Evolutionary conservation across 805 yeast species (phyloP), one percentile per base, ranked within the genome.

Genomic region (Metschnikowia similis): DNA sequence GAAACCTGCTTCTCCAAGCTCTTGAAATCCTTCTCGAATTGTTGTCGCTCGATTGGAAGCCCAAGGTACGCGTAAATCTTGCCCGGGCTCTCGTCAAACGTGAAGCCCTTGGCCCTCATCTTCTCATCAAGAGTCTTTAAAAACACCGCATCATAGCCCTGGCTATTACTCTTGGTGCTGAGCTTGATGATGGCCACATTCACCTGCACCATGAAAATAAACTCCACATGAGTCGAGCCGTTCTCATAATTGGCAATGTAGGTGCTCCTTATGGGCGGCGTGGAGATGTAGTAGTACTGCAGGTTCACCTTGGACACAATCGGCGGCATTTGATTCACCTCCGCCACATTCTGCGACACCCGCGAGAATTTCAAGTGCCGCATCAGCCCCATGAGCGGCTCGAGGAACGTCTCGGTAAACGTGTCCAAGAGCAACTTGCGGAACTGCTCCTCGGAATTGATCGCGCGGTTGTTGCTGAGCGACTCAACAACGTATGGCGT

Each of bases 321-420:
- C 11, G 60, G 60, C 46, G 47, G 40, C 21, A 55, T 46, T 51
- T 51, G 48, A 46, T 56, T 58, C 17, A 52, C 53, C 28, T 64
- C 67, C 36, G 50, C 41, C 6, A 68, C 55, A 53, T 72, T 72
- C n/a, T 70, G 56, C 10, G 68, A 56, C 14, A 65, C 59, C 28
- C 66, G 66, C 29, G 61, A 52, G 53, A 61, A 68, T 48, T 64
- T 63, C 50, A 63, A 54, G 16, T 58, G 61, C 28, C 65, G 64
- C 48, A 65, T 56, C 45, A 65, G 58, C 27, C 75, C 77, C 47
- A 72, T 59, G 43, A 72, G 62, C 8, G 75, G 76, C 43, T 72
- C 75, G 14, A 72, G 55, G 54, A 65, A 73, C 41, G 71, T 66
- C 48, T 66, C 64, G 40, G 61, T 63, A 50, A 73, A 63, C 50